Evolutionary conservation across 306 rosid species (phyloP).

Genomic region (Cucumis melo): DNA sequence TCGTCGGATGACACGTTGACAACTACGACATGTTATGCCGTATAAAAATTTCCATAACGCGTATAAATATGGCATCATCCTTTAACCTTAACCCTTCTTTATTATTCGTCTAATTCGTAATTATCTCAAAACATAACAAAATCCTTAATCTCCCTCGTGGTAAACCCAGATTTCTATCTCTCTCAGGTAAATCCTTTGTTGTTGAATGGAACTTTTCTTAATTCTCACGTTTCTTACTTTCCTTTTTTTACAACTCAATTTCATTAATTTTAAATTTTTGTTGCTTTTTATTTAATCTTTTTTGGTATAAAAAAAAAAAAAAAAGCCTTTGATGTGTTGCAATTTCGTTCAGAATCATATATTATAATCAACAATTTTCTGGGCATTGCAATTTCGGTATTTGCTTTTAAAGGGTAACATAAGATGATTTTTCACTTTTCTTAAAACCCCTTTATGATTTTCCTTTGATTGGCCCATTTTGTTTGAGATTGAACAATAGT

Average conservation of each 20-base stretch:
- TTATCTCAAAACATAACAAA: too few species aligned
- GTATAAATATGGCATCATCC: not conserved
- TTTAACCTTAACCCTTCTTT: not conserved
- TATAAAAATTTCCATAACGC: not conserved
- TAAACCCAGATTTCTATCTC: not conserved
- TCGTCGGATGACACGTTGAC: not conserved
- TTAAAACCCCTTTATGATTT: not conserved
- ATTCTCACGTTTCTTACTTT: not conserved
- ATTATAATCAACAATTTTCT: not conserved
- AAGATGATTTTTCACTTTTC: not conserved
- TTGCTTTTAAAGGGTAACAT: not conserved
- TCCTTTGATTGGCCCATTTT: not conserved
- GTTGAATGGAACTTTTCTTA: not conserved
- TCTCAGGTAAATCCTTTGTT: constrained; percentile 4
- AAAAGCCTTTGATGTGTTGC: not conserved
- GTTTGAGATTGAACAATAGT: not conserved
- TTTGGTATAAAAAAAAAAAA: not conserved
- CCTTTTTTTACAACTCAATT: not conserved
- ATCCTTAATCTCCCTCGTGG: not conserved
- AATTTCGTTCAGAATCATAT: not conserved
- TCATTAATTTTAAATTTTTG: not conserved
- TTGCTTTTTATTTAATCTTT: not conserved
- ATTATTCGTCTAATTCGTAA: not conserved
- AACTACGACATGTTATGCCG: not conserved
- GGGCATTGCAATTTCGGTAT: not conserved